Evolutionary conservation across 1,284 basidiomycete genomes (phyloP), one percentile per base, ranked within the genome.

Genomic region (Porogramme epimiltina): DNA sequence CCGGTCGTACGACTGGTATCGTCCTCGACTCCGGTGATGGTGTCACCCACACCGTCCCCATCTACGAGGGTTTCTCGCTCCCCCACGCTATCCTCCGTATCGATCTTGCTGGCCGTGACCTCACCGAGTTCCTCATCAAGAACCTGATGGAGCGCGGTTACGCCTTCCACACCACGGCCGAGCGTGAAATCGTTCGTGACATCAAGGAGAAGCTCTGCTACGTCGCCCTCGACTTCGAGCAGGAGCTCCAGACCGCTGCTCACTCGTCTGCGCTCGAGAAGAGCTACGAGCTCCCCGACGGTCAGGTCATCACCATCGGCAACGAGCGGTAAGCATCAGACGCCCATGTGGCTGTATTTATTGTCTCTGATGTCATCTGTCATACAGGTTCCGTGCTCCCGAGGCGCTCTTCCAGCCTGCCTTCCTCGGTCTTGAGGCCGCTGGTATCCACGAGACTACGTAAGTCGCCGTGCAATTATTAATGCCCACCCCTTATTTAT

Each of bases 141-240:
- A 91, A 93, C 72, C 74, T 97, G 68, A 91, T 85, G 75, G 95
- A 97, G 80, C 88, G 95, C 66, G 95, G 95, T 28, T 96, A 98
- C 79, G 83, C 87, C 53, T 96, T 97, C 87, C 94, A 91, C 67
- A 97, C 90, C 63, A 90, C 91, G 19, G 93, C 93, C 55, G 93
- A 95, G 79, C 87, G 90, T 70, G 94, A 96, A 85, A 94, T 97
- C 58, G 95, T 97, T 67, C 86, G 95, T 67, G 95, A 97, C 74
- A 95, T 97, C 82, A 97, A 97, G 84, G 95, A 97, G 84, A 96
- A 95, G 81, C 86, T 97, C 45, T 96, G 94, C 79, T 97, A 97
- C 75, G 93, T 97, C 66, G 95, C 95, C 36, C 85, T 96, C 63
- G 95, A 97, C 79, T 97, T 96, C 69, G 93, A 96, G 75, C 91